These are phyloP conservation scores for Babesia caballi DNA, from an alignment of 169 alveolate genomes.

Conservation along the genomic window DNA sequence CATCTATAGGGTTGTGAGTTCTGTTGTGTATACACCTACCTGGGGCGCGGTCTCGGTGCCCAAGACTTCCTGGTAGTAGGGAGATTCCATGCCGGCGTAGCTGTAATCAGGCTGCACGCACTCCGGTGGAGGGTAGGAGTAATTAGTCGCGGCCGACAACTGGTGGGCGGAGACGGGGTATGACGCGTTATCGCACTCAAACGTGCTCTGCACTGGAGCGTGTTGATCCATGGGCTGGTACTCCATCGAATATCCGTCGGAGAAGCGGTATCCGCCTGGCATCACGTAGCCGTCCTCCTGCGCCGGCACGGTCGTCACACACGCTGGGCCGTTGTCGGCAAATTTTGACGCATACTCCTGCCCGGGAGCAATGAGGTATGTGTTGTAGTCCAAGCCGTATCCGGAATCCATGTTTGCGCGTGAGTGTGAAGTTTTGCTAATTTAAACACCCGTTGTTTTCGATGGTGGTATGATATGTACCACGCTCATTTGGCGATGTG, in stretches of 20 bases:
- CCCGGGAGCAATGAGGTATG: slow-evolving; percentile 49
- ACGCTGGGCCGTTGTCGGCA: not conserved
- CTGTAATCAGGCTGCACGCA: slow-evolving; percentile 3
- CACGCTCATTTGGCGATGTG: not conserved
- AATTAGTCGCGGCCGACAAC: not conserved
- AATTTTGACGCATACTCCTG: slow-evolving; percentile 31
- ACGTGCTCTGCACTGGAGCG: not conserved
- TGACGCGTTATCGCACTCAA: not conserved
- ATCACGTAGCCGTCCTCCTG: slow-evolving; percentile 57
- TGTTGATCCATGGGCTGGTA: not conserved
- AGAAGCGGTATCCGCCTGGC: slow-evolving; percentile 44
- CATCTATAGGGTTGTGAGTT: not conserved
- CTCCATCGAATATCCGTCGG: slow-evolving; percentile 64
- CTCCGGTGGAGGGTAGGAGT: slow-evolving; percentile 22
- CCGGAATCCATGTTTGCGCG: slow-evolving; percentile 6
- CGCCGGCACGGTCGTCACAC: slow-evolving; percentile 46
- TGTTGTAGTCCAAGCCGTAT: slow-evolving; percentile 4
- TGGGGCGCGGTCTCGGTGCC: slow-evolving; percentile 7
- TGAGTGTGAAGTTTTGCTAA: not conserved
- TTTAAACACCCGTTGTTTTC: not conserved
- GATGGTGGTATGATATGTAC: not conserved
- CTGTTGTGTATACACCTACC: not conserved
- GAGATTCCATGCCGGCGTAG: not conserved
- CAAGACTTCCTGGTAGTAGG: not conserved
- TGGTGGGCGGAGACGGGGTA: not conserved